Evolutionary conservation across 768 basidiomycete genomes (phyloP).

Genomic region (Trametes meyenii): DNA sequence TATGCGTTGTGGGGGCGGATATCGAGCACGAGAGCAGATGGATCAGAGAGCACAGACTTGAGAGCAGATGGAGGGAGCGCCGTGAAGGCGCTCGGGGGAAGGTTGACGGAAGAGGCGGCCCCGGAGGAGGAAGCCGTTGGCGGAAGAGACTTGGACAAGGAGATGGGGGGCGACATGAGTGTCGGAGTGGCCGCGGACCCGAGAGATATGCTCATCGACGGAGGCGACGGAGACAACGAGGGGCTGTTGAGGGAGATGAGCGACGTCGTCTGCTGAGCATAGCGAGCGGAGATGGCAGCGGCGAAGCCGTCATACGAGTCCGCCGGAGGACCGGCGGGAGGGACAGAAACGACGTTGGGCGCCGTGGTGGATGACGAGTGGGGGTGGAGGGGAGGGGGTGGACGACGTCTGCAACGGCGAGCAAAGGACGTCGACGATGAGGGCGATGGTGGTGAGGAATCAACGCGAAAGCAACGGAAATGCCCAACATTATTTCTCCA

Average conservation of each 20-base stretch:
- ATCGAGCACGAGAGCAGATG: conserved; percentile 73
- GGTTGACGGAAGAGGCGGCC: conserved; percentile 16
- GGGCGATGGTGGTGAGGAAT: conserved; percentile 19
- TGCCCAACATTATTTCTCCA: conserved; percentile 5
- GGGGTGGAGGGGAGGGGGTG: neutral
- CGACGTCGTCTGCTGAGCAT: conserved; percentile 32
- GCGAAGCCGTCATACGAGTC: conserved; percentile 48
- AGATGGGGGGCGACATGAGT: conserved; percentile 12
- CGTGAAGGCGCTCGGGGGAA: conserved; percentile 28
- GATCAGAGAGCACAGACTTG: conserved; percentile 36
- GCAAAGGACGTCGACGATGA: conserved; percentile 14
- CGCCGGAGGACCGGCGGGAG: conserved; percentile 13
- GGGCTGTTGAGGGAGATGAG: conserved; percentile 29
- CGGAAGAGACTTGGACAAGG: conserved; percentile 27
- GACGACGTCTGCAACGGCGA: conserved; percentile 4
- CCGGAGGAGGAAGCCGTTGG: conserved; percentile 33
- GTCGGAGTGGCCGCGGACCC: neutral
- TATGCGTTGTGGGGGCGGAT: conserved; percentile 83
- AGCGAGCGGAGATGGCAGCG: conserved; percentile 53
- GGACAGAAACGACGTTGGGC: conserved; percentile 1
- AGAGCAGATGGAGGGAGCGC: conserved; percentile 36
- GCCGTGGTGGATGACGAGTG: conserved; percentile 16
- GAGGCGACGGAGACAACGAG: conserved; percentile 24
- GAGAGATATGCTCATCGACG: conserved; percentile 32
- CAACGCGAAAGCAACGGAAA: conserved; percentile 15